These are phyloP conservation scores for Linum lewisii DNA, from an alignment of 345 rosid species.

Conservation along the genomic window DNA sequence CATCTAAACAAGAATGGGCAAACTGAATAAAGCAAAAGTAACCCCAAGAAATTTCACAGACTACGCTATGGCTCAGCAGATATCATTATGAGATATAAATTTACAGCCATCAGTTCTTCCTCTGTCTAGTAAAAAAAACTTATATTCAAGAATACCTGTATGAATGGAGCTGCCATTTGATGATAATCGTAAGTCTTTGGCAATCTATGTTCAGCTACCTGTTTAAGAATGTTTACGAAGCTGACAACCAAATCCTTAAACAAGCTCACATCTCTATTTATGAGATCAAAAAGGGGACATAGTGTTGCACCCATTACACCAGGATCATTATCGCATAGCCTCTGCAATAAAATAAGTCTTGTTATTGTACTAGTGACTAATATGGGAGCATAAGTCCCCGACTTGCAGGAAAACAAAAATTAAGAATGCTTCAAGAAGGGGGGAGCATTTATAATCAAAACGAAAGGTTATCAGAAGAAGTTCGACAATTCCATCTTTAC, in stretches of 20 bases:
- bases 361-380: too few species aligned
- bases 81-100: neutral
- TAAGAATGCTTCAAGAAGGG: too few species aligned
- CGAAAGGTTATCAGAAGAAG: neutral
- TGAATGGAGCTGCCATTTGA: conserved; percentile 97
- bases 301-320: conserved; percentile 99
- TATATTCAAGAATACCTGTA: conserved; percentile 51
- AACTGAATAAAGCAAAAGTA: neutral
- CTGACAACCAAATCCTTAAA: conserved; percentile 83
- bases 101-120: neutral
- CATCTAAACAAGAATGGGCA: too few species aligned
- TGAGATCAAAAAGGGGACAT: conserved; percentile 84
- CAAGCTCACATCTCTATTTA: conserved; percentile 54
- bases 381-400: too few species aligned
- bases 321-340: conserved; percentile 85
- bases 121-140: neutral
- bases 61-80: neutral
- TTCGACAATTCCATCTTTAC: too few species aligned
- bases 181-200: conserved; percentile 95
- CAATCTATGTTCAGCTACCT: conserved; percentile 78
- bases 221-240: conserved; percentile 92
- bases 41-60: neutral
- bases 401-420: too few species aligned
- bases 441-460: neutral
- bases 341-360: conserved; percentile 31